Evolutionary conservation across 371 early-diverging fungal genomes (phyloP), one percentile per base, ranked within the genome.

Genomic region (Mortierella sp.): DNA sequence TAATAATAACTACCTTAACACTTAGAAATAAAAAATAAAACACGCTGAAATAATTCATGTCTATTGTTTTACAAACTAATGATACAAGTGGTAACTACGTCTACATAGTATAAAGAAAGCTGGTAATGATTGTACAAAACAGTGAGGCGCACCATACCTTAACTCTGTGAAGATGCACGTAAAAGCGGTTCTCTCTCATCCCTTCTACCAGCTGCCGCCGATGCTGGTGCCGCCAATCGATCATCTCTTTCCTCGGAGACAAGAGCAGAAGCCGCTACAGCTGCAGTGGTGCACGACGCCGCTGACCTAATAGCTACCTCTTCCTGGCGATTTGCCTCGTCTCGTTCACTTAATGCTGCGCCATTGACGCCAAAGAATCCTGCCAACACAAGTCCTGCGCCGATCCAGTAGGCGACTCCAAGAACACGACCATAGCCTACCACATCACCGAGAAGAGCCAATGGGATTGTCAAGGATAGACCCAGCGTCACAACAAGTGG

Each of bases 401-500:
- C 95, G 22, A 87, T 57, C 59, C 86, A 89, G 78, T 92, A 94
- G n/a, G 84, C 85, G 22, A 83, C 29, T 37, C 86, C 83, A 29
- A 89, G 88, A 10, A 85, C 64, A 37, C 90, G 70, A 13, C 89
- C 88, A 62, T 93, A 91, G 53, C 93, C 89, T 4, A 92, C 59
- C 13, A 93, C 77, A 68, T 95, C 95, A 37, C 94, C 94, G 13
- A 91, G 74, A 34, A 95, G 72, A 5, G 93, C 93, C 54, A 95
- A 79, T 0, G 95, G 95, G 40, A 94, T 94, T 69, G 94, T 93
- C 51, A 96, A 70, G 22, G 94, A 90, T 23, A 94, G 75, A 3
- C 94, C 95, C 35, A 95, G 83, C 3, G 95, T 93, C 0, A 93
- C 93, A 3, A 92, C 90, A 74, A 95, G 74, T 10, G 95, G 95